phyloP scores from a whole-genome alignment of 129 eudicot genomes.

The Pseudognaphalium luteoalbum region DNA sequence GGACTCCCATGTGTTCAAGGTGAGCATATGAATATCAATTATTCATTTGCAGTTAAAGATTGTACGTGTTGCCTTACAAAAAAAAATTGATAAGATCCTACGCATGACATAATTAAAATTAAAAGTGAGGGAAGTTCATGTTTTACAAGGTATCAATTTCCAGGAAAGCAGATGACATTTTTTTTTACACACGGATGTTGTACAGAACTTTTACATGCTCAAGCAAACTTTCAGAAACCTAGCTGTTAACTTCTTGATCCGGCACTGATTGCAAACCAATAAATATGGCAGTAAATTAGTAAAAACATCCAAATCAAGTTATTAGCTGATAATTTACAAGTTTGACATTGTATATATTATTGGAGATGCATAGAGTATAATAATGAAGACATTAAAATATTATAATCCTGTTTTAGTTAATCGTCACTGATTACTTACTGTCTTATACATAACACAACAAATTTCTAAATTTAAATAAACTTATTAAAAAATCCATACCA shows the following conservation, averaged over 20 bases:
- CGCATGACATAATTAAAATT: conserved; percentile 9
- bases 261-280: neutral
- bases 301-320: neutral
- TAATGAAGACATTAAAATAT: no score
- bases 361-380: no score
- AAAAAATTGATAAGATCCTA: neutral
- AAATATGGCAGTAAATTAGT: conserved; percentile 15
- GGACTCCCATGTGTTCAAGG: neutral
- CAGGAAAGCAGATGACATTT: neutral
- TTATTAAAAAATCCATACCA: neutral
- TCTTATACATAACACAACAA: neutral
- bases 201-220: neutral
- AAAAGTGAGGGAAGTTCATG: neutral
- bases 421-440: no score
- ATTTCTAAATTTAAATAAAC: neutral
- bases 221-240: neutral
- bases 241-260: neutral
- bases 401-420: no score
- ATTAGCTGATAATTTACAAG: neutral
- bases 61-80: no score
- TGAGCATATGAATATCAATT: neutral
- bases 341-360: neutral
- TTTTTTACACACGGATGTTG: neutral
- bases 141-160: neutral
- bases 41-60: neutral